Evolutionary conservation across 2,329 filamentous ascomycete genomes (phyloP).

Genomic region (Neonectria sp.): DNA sequence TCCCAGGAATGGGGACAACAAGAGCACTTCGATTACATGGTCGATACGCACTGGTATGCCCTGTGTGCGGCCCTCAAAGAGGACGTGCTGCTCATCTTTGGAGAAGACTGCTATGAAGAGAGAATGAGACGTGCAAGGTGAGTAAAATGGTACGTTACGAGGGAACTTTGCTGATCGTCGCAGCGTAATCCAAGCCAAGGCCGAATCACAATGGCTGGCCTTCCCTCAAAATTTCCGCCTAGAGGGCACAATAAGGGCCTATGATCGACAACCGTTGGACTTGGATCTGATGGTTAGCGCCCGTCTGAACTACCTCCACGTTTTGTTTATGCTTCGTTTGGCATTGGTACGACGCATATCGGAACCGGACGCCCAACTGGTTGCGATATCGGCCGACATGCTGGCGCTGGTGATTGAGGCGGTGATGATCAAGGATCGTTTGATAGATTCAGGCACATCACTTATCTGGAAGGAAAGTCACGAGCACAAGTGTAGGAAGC

Average conservation of each 20-base stretch:
- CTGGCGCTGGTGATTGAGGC: slow-evolving; percentile 28
- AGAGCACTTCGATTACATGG: slow-evolving; percentile 3
- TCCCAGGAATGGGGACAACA: slow-evolving; percentile 16
- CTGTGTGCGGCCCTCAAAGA: slow-evolving; percentile 32
- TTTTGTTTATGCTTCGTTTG: slow-evolving; percentile 26
- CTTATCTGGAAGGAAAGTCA: slow-evolving; percentile 34
- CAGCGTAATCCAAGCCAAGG: slow-evolving; percentile 16
- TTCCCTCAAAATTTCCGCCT: slow-evolving; percentile 25
- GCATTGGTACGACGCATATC: slow-evolving; percentile 1
- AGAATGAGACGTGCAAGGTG: slow-evolving; percentile 14
- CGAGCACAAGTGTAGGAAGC: rapidly evolving
- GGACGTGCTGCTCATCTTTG: slow-evolving; percentile 31
- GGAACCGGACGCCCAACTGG: slow-evolving; percentile 21
- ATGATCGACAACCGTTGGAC: slow-evolving; percentile 12
- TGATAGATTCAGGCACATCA: slow-evolving; percentile 27
- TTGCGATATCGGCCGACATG: slow-evolving; percentile 26
- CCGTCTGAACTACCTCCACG: slow-evolving; percentile 32
- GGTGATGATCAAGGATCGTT: slow-evolving; percentile 23
- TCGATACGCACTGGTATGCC: slow-evolving; percentile 29
- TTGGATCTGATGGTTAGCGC: slow-evolving; percentile 27
- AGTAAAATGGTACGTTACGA: not conserved
- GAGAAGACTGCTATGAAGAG: not conserved
- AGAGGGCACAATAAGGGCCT: slow-evolving; percentile 19
- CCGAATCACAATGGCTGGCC: slow-evolving; percentile 22
- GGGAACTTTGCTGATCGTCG: not conserved